Percentiles rank a stretch among this genome's conserved stretches.
These are phyloP conservation scores for Bothriochloa decipiens DNA, from an alignment of 176 grass and related monocot species.

Conservation along the genomic window DNA sequence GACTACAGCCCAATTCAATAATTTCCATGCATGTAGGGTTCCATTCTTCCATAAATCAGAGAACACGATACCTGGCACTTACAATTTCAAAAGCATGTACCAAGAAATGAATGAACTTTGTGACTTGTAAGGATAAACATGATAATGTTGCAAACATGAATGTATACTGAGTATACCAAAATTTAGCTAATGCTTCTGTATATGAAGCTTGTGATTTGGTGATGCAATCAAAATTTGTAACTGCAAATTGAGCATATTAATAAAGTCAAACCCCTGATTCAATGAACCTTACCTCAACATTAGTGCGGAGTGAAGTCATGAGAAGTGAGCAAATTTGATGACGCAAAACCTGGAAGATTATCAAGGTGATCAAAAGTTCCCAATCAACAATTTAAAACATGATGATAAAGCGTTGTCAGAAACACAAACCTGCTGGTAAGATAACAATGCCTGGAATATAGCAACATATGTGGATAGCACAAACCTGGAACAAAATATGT, in stretches of 20 bases:
- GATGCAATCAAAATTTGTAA: constrained; percentile 25
- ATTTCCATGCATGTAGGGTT: constrained; percentile 15
- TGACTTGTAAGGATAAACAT: not conserved
- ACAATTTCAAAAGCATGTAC: constrained; percentile 16
- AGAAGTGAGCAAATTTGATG: constrained; percentile 98
- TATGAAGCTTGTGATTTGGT: constrained; percentile 1
- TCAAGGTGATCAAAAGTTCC: constrained; percentile 35
- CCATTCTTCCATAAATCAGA: not conserved
- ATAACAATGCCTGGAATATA: constrained; percentile 73
- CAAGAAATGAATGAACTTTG: constrained; percentile 7
- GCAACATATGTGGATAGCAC: constrained; percentile 87
- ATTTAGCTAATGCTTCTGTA: constrained; percentile 23
- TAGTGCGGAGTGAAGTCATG: constrained; percentile 97
- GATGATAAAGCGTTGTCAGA: constrained; percentile 25
- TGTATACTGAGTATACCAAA: constrained; percentile 18
- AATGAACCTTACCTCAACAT: constrained; percentile 75
- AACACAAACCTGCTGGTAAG: constrained; percentile 85
- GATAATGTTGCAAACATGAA: not conserved
- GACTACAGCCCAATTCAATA: not conserved
- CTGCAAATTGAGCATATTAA: constrained; percentile 9
- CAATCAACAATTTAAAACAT: constrained; percentile 33
- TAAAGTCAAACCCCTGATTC: constrained; percentile 24
- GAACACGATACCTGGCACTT: not conserved
- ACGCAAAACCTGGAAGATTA: constrained; percentile 74
- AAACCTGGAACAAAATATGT: constrained; percentile 73